These are phyloP conservation scores for Neoascochyta sp. DNA, from an alignment of 2,329 filamentous ascomycete genomes.

Conservation along the genomic window DNA sequence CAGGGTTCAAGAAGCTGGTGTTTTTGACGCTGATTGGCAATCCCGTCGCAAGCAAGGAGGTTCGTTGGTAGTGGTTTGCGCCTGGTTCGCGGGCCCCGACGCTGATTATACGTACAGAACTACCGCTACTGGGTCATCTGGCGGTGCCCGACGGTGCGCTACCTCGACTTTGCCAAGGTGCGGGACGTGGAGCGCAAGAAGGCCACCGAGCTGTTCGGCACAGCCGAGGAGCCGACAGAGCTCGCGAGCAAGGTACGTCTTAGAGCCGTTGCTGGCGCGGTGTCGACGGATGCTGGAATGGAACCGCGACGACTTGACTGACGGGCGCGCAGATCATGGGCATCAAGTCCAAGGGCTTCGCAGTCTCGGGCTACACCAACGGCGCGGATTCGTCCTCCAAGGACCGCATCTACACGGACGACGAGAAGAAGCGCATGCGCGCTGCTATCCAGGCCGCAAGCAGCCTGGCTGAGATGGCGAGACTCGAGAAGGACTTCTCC, in stretches of 20 bases:
- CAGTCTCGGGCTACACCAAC: constrained; percentile 48
- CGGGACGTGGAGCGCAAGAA: constrained; percentile 76
- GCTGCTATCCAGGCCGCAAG: constrained; percentile 84
- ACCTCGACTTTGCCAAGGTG: constrained; percentile 89
- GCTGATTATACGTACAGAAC: constrained; percentile 66
- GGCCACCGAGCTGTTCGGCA: constrained; percentile 80
- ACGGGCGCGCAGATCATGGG: no score
- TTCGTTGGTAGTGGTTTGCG: no score
- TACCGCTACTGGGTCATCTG: constrained; percentile 92
- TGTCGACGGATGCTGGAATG: no score
- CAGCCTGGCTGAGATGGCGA: constrained; percentile 84
- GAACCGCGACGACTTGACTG: no score
- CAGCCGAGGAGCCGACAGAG: constrained; percentile 69
- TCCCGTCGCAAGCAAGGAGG: constrained; percentile 88
- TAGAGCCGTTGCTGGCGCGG: no score
- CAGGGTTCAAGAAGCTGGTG: constrained; percentile 64
- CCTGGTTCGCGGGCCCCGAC: no score
- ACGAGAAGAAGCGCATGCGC: constrained; percentile 80
- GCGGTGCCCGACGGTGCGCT: constrained; percentile 78
- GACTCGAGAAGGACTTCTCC: constrained; percentile 84
- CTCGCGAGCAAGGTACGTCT: constrained; percentile 55
- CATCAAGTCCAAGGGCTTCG: constrained; percentile 74
- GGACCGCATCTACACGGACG: constrained; percentile 75
- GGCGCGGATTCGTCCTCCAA: constrained; percentile 36
- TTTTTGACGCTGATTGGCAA: constrained; percentile 83